Conservation (phyloP, 164 flowering plant genomes). For the Liriodendron chinense region DNA sequence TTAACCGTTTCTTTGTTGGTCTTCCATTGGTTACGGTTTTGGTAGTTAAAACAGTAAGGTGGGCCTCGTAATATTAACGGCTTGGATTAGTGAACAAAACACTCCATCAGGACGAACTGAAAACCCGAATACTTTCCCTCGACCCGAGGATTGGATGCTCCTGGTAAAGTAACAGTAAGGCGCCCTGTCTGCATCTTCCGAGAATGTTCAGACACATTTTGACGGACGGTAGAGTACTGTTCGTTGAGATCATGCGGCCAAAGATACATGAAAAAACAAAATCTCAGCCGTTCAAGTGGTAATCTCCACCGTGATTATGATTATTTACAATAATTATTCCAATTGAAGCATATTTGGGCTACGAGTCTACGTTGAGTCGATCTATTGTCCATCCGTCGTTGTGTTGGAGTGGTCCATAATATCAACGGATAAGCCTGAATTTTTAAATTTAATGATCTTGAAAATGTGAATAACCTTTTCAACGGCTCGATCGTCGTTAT, state of each 20-base stretch:
- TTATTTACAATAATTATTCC: no score
- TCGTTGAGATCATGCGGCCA: neutral
- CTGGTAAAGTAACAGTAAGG: neutral
- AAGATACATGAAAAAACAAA: no score
- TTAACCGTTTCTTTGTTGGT: no score
- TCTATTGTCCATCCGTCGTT: neutral
- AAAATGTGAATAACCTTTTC: neutral
- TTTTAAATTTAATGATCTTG: neutral
- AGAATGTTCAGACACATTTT: neutral
- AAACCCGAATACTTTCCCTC: neutral
- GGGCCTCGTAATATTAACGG: no score
- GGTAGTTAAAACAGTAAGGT: no score
- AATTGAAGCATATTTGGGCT: no score
- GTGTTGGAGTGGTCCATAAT: neutral
- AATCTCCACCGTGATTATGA: neutral
- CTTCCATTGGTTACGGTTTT: no score
- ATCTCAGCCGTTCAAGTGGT: neutral
- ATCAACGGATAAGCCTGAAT: neutral
- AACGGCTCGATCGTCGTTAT: neutral
- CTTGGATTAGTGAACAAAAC: no score
- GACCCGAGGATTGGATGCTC: neutral
- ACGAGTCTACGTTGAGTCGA: no score
- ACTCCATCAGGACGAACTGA: neutral
- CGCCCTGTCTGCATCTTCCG: neutral
- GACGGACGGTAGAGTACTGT: neutral